A percentile compares a stretch with the other conserved stretches of the same genome.
Conservation (phyloP, 192 early-diverging fungal genomes). For the Backusella morwellensis region DNA sequence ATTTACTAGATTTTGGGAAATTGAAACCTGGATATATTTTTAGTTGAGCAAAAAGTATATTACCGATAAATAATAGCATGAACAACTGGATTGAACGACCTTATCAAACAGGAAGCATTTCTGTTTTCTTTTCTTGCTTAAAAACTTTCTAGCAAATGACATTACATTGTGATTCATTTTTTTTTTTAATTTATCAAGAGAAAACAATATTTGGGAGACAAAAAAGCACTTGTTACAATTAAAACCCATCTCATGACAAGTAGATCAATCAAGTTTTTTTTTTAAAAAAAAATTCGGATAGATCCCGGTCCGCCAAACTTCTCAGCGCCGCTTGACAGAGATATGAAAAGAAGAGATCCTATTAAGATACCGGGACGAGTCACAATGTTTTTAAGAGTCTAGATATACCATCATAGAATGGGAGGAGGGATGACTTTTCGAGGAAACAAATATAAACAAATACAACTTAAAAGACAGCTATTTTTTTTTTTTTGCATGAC, state of each 20-base stretch:
- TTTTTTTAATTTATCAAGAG: neutral
- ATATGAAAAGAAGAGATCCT: neutral
- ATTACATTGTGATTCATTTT: neutral
- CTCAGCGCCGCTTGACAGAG: neutral
- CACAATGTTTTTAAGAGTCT: neutral
- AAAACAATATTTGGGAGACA: neutral
- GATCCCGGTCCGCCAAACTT: neutral
- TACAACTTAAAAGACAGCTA: neutral
- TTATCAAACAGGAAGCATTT: neutral
- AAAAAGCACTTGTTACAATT: too few species aligned
- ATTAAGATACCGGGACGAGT: neutral
- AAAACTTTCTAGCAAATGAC: neutral
- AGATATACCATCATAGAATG: neutral
- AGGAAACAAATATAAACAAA: neutral
- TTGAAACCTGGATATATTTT: neutral
- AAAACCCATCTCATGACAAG: neutral
- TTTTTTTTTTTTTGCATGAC: neutral
- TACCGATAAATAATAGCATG: neutral
- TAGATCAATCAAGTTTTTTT: neutral
- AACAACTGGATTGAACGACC: neutral
- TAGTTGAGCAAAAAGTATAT: neutral
- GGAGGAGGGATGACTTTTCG: too few species aligned
- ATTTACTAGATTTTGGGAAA: neutral
- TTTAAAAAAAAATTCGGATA: neutral
- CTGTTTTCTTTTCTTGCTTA: neutral